A percentile compares a stretch with the other conserved stretches of the same genome.
Conservation (phyloP, 352 stramenopile species). For the Phytophthora quininea region DNA sequence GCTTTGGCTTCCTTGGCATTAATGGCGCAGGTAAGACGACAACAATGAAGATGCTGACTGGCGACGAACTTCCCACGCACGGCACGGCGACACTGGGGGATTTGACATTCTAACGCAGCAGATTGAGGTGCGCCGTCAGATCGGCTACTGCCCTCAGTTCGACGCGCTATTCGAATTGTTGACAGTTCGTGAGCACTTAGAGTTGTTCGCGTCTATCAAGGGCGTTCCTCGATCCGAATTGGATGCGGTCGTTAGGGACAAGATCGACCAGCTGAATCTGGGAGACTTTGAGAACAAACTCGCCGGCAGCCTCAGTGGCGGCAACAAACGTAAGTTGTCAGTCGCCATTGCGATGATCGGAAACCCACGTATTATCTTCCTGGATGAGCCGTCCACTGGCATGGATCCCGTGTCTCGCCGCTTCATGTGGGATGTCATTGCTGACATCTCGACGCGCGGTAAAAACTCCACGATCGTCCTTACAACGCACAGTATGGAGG, state of each 20-base stretch:
- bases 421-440: conserved; percentile 94
- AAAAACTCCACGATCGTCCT: conserved; percentile 87
- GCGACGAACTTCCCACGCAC: conserved; percentile 71
- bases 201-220: conserved; percentile 91
- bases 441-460: conserved; percentile 64
- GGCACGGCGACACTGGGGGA: conserved; percentile 61
- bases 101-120: conserved; percentile 83
- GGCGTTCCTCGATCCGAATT: conserved; percentile 51
- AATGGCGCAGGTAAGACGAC: conserved; percentile 96
- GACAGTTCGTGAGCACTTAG: conserved; percentile 86
- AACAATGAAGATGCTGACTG: conserved; percentile 96
- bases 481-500: conserved; percentile 97
- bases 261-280: conserved; percentile 88
- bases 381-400: conserved; percentile 93
- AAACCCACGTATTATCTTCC: conserved; percentile 88
- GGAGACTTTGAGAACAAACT: conserved; percentile 82
- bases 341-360: conserved; percentile 96
- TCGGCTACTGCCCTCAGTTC: conserved; percentile 95
- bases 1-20: conserved; percentile 95
- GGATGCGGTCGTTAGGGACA: conserved; percentile 64
- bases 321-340: conserved; percentile 96
- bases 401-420: conserved; percentile 95
- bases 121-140: conserved; percentile 69
- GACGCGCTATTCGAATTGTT: conserved; percentile 84
- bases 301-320: conserved; percentile 79